Base-by-base conservation (phyloP, 495 filamentous ascomycete species). In the Poronia punctata region DNA sequence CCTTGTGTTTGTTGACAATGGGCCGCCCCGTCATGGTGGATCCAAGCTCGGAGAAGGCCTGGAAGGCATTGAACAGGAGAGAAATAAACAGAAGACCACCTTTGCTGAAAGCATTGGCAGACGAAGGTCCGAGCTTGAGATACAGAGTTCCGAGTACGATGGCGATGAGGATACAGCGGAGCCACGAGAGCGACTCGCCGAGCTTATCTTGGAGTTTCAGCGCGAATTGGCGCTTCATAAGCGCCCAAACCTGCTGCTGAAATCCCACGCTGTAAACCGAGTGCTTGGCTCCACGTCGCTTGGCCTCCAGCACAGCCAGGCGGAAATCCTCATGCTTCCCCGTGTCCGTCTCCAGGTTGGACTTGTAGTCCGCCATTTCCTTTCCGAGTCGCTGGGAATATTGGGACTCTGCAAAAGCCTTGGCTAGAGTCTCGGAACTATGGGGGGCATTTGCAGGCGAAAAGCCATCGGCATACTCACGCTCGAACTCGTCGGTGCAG, bases 141-240 rank as follows among this genome's bases (percentile, higher is more conserved):
- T 83, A 93, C 0, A 90, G 74, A 7, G 84, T 89, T 35, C 86
- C 86, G 3, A 86, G 63, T 7, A 90, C 74, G 40, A 89, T 80
- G 8, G 82, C 84, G 51, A 90, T 82, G 27, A 81, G 64, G 30
- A 86, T 81, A 45, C 76, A 79, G 5, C 86, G 83, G 29, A 82
- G 60, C 84, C 84, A 92, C 14, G 78, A 82, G 17, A 89, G 78
- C 9, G 70, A 66, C n/a, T 88, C 64, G 2, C 74, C 74, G 50
- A 89, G 84, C 35, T 81, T 82, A 52, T 94, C 86, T 52, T 89
- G 84, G 74, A 82, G 83, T 61, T 89, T 90, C 47, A 90, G 76
- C 19, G 84, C 65, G 54, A 84, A 90, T 53, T 94, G 87, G 1
- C 86, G 73, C 50, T 86, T 79, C 74, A 86, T 84, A 39, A 92